Evolutionary conservation across 2,329 filamentous ascomycete species (phyloP), one percentile per base, ranked within the genome.

Genomic region (Claviceps lovelessii): DNA sequence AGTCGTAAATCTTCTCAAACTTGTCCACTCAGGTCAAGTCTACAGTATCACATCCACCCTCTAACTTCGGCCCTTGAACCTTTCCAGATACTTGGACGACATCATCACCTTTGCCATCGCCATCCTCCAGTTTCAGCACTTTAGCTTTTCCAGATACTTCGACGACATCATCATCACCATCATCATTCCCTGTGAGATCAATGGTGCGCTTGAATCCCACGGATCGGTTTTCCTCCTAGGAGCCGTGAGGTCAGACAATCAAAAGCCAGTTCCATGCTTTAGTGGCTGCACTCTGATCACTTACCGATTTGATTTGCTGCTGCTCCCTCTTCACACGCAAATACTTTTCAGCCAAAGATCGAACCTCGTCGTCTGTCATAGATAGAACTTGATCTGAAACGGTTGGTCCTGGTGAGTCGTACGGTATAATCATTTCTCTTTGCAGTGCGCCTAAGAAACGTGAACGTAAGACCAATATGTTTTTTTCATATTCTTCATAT

Each of bases 381-480:
- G 13, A 19, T 13, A 51, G 49, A 17, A 64, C 49, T 8, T 35
- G 33, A 5, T 48, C 41, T 15, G 42, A 39, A 33, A 58, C 42
- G 1, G 15, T 10, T 5, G 15, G 8, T 35, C 35, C 29, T 1
- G 60, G 55, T 8, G 57, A 55, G 17, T 52, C 31, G 9, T 6
- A 58, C 46, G 61, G 62, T 1, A 65, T 58, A 4, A 65, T 59
- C 57, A 63, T 55, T 44, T 60, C 57, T 5, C 49, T 52, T 19
- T 62, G 56, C 7, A 65, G 56, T 0, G 58, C 58, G 41, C 58
- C 64, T 66, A 33, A 13, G 41, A 17, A 39, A 47, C 13, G 17
- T 29, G 28, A 33, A 35, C 8, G 3, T 45, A 4, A 33, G 29
- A 9, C 13, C 11, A n/a, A 49, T 2, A 5, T 23, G 15, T 23